A percentile compares a stretch with the other conserved stretches of the same genome.
These are phyloP conservation scores for Cyberlindnera xylosilytica DNA, from an alignment of 805 yeast species.

Conservation along the genomic window DNA sequence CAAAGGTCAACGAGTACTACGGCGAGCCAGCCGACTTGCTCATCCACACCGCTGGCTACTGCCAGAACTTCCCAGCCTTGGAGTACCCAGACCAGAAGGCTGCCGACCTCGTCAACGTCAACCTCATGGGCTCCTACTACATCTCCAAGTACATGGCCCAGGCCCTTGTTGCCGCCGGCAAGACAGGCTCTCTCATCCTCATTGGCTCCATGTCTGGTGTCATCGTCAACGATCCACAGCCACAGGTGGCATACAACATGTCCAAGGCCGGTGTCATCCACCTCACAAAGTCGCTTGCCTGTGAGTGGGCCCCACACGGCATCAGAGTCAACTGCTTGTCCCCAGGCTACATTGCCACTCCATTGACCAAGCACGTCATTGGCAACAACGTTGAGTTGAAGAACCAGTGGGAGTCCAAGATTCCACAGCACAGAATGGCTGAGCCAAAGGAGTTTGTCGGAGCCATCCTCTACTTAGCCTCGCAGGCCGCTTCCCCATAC, in stretches of 20 bases:
- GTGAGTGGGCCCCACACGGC: conserved; percentile 77
- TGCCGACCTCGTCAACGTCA: conserved; percentile 65
- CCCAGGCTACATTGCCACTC: conserved; percentile 80
- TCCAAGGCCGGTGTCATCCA: conserved; percentile 86
- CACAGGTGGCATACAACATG: conserved; percentile 79
- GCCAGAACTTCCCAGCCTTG: conserved; percentile 76
- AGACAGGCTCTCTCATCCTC: conserved; percentile 59
- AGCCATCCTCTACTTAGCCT: conserved; percentile 67
- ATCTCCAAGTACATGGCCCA: conserved; percentile 72
- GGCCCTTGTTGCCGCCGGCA: conserved; percentile 53
- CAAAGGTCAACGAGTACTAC: conserved; percentile 53
- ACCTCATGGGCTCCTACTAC: conserved; percentile 71
- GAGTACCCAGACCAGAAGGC: conserved; percentile 73
- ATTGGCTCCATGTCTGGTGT: conserved; percentile 81
- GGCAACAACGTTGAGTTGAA: conserved; percentile 58
- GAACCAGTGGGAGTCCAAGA: conserved; percentile 66
- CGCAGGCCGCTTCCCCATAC: conserved; percentile 67
- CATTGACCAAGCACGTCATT: conserved; percentile 69
- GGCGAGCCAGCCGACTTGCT: conserved; percentile 60
- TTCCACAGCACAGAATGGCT: conserved; percentile 82
- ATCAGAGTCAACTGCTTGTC: conserved; percentile 75
- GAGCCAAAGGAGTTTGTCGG: conserved; percentile 84
- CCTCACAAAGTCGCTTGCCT: conserved; percentile 69
- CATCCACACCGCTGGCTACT: conserved; percentile 81
- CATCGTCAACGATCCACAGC: conserved; percentile 76